A percentile compares a stretch with the other conserved stretches of the same genome.
Conservation (phyloP, 2,329 filamentous ascomycete genomes). For the Dendryphion nanum region DNA sequence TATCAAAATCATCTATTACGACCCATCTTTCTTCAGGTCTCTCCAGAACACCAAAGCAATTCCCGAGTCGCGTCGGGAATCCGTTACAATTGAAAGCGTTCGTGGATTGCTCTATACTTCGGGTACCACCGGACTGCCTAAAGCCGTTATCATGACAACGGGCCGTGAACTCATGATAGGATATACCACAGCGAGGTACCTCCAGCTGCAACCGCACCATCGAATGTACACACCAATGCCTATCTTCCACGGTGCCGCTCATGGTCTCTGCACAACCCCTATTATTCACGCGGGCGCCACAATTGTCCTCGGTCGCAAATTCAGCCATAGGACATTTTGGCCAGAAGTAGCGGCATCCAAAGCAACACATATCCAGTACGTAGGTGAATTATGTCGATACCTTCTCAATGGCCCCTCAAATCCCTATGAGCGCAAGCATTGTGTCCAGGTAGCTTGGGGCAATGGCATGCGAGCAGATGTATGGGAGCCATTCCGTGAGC, state of each 20-base stretch:
- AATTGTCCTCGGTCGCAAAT: constrained; percentile 29
- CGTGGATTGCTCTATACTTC: constrained; percentile 36
- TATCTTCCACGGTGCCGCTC: constrained; percentile 36
- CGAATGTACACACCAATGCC: constrained; percentile 40
- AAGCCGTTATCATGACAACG: constrained; percentile 28
- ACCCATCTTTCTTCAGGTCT: constrained; percentile 21
- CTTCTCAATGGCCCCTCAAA: constrained; percentile 34
- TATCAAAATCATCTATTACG: constrained; percentile 30
- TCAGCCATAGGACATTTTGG: constrained; percentile 39
- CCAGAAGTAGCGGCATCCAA: constrained; percentile 31
- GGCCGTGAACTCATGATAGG: constrained; percentile 28
- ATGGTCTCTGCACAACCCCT: constrained; percentile 29
- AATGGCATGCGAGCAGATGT: constrained; percentile 45
- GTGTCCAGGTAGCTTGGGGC: constrained; percentile 36
- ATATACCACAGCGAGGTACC: constrained; percentile 19
- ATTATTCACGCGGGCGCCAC: constrained; percentile 31
- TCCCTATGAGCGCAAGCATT: constrained; percentile 30
- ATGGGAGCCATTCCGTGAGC: constrained; percentile 40
- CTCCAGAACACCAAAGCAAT: constrained; percentile 21
- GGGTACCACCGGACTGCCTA: constrained; percentile 37
- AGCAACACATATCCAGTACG: constrained; percentile 37
- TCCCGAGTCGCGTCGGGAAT: constrained; percentile 21
- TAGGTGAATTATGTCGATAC: constrained; percentile 39
- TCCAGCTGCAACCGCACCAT: constrained; percentile 26
- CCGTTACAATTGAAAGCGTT: constrained; percentile 23